These are phyloP conservation scores for Allomyces arbusculus DNA, from an alignment of 192 early-diverging fungal genomes.

Conservation along the genomic window DNA sequence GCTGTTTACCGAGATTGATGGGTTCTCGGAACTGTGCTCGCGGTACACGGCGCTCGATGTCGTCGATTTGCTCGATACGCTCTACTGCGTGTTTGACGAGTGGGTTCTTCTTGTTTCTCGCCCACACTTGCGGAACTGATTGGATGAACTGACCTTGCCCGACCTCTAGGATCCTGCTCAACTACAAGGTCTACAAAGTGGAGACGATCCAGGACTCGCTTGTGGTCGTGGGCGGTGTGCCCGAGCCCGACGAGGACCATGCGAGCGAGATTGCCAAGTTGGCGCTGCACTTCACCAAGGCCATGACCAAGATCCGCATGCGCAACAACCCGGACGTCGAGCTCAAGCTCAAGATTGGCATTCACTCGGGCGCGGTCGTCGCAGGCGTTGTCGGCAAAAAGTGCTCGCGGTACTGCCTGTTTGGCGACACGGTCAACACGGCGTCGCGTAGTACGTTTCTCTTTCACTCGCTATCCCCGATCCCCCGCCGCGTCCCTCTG, in stretches of 20 bases:
- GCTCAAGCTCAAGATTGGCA: slow-evolving; percentile 13
- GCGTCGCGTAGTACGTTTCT: not conserved
- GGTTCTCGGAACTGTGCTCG: slow-evolving; percentile 15
- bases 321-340: slow-evolving; percentile 8
- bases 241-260: slow-evolving; percentile 8
- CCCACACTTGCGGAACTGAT: no score
- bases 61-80: slow-evolving; percentile 15
- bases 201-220: slow-evolving; percentile 19
- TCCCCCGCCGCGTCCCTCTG: no score
- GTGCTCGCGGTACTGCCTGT: slow-evolving; percentile 19
- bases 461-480: no score
- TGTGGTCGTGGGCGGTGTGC: slow-evolving; percentile 16
- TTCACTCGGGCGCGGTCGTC: slow-evolving; percentile 16
- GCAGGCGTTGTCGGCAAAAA: slow-evolving; percentile 21
- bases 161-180: not conserved
- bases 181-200: slow-evolving; percentile 20
- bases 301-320: slow-evolving; percentile 3
- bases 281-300: slow-evolving; percentile 11
- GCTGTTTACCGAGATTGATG: slow-evolving; percentile 18
- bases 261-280: slow-evolving; percentile 12
- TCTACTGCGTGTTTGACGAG: slow-evolving; percentile 17
- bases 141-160: no score
- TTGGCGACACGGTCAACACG: slow-evolving; percentile 5
- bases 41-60: slow-evolving; percentile 10
- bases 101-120: slow-evolving; percentile 6